A percentile compares a stretch with the other conserved stretches of the same genome.
phyloP scores from a whole-genome alignment of 306 rosid species.

The Trifolium subterraneum region DNA sequence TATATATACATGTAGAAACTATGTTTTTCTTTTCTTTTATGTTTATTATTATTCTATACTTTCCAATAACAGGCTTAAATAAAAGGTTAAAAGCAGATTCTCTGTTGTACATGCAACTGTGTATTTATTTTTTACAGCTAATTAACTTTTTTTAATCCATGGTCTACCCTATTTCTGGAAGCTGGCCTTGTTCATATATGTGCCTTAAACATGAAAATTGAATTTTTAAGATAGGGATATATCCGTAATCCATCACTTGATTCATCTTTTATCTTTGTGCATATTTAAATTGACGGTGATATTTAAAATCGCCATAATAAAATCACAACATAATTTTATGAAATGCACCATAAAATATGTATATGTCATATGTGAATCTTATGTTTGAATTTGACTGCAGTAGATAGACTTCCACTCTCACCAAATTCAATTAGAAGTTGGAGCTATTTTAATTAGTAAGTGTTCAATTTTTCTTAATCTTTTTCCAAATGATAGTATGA shows the following conservation, averaged over 20 bases:
- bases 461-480: not conserved
- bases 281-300: no score
- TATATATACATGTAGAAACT: not conserved
- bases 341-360: no score
- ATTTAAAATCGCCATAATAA: no score
- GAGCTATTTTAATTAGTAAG: not conserved
- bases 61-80: constrained; percentile 38
- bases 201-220: no score
- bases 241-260: no score
- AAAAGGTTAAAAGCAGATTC: constrained; percentile 45
- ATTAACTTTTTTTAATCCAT: not conserved
- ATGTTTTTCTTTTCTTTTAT: not conserved
- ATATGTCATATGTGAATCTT: no score
- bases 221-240: no score
- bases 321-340: no score
- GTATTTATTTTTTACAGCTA: constrained; percentile 19
- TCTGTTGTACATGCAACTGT: constrained; percentile 1
- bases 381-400: no score
- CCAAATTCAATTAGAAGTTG: not conserved
- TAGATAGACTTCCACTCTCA: no score
- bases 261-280: no score
- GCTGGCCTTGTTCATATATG: not conserved
- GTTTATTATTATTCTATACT: not conserved
- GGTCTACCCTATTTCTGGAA: constrained; percentile 2
- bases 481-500: not conserved